These are phyloP conservation scores for Laburnicola sp. DNA, from an alignment of 2,329 filamentous ascomycete genomes.

Conservation along the genomic window DNA sequence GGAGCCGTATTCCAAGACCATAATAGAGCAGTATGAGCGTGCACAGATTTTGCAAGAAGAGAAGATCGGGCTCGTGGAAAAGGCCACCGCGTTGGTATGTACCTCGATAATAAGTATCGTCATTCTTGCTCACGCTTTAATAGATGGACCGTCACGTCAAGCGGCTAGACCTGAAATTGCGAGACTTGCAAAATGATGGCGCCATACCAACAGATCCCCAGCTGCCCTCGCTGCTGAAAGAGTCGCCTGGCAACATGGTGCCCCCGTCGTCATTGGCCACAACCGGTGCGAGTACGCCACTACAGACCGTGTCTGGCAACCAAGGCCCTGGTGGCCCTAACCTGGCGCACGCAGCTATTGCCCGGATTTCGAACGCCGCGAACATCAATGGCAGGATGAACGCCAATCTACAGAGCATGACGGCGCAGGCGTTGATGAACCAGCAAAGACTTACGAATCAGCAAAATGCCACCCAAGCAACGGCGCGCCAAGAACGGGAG, in stretches of 20 bases:
- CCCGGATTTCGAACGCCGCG: constrained; percentile 47
- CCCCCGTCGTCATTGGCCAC: constrained; percentile 52
- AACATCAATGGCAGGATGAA: constrained; percentile 32
- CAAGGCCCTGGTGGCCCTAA: constrained; percentile 57
- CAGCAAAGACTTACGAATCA: constrained; percentile 43
- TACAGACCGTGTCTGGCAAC: constrained; percentile 61
- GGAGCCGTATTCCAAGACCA: constrained; percentile 65
- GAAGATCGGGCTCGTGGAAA: constrained; percentile 71
- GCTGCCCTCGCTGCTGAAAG: constrained; percentile 60
- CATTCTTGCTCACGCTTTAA: constrained; percentile 16
- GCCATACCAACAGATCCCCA: constrained; percentile 62
- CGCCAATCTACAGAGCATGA: constrained; percentile 43
- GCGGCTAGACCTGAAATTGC: constrained; percentile 63
- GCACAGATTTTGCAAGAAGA: constrained; percentile 74
- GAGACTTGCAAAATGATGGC: constrained; percentile 62
- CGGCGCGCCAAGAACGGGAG: constrained; percentile 53
- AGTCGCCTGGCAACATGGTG: constrained; percentile 54
- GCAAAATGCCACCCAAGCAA: constrained; percentile 38
- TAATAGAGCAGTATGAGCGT: constrained; percentile 68
- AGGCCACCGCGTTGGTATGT: constrained; percentile 63
- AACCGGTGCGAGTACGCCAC: constrained; percentile 52
- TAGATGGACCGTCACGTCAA: constrained; percentile 65
- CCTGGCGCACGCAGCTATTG: constrained; percentile 54
- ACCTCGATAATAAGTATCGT: background rate
- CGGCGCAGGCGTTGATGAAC: constrained; percentile 42